Conservation (phyloP, 768 basidiomycete genomes). For the Sarcodon sp. region DNA sequence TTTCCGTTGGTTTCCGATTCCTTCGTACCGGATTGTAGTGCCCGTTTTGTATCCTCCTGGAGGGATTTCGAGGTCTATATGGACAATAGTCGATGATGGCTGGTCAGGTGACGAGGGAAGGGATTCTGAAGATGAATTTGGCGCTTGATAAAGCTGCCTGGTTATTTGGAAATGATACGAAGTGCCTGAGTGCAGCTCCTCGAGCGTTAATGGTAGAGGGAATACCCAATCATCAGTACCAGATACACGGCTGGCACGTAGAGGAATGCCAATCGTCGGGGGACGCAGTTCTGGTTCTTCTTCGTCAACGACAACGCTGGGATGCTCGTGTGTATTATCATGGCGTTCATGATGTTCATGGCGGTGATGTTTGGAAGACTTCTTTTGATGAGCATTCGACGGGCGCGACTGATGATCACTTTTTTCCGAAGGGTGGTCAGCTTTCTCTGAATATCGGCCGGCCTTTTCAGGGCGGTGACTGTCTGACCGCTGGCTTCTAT, state of each 20-base stretch:
- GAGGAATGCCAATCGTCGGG: slow-evolving; percentile 11
- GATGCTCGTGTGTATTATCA: neutral
- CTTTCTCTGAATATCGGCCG: too few species aligned
- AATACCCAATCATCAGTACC: slow-evolving; percentile 54
- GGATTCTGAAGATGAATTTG: neutral
- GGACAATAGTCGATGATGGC: slow-evolving; percentile 32
- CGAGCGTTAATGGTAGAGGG: slow-evolving; percentile 44
- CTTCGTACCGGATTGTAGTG: slow-evolving; percentile 44
- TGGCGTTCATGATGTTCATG: too few species aligned
- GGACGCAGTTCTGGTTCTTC: slow-evolving; percentile 18
- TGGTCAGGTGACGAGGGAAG: neutral
- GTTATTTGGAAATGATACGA: slow-evolving; percentile 47
- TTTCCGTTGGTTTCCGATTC: slow-evolving; percentile 54
- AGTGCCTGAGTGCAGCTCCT: slow-evolving; percentile 47
- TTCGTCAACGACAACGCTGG: neutral
- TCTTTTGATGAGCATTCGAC: too few species aligned
- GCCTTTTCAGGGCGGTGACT: too few species aligned
- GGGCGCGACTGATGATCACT: too few species aligned
- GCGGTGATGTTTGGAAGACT: too few species aligned
- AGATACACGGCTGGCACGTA: slow-evolving; percentile 1
- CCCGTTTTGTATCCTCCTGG: slow-evolving; percentile 44
- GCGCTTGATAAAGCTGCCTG: slow-evolving; percentile 26
- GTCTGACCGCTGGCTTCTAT: too few species aligned
- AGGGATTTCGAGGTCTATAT: slow-evolving; percentile 48
- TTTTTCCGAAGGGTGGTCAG: too few species aligned